A percentile compares a stretch with the other conserved stretches of the same genome.
Conservation (phyloP, 2,329 filamentous ascomycete genomes). For the Penicillium sp. region DNA sequence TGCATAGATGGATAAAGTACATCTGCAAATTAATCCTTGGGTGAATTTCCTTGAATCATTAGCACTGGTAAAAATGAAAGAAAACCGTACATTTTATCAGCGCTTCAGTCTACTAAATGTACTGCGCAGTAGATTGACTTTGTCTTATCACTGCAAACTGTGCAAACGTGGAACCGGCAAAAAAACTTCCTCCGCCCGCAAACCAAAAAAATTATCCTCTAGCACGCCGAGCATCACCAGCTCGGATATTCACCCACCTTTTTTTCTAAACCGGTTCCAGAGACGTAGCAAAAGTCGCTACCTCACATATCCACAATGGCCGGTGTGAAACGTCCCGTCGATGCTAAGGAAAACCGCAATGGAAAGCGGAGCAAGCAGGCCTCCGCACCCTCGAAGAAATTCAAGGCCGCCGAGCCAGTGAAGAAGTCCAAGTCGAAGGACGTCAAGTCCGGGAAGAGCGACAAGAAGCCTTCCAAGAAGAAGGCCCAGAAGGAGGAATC, state of each 20-base stretch:
- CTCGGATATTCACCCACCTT: constrained; percentile 15
- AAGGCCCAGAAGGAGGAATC: constrained; percentile 32
- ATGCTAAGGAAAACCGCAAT: constrained; percentile 39
- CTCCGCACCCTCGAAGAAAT: constrained; percentile 28
- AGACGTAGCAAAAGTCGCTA: constrained; percentile 12
- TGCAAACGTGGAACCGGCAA: constrained; percentile 32
- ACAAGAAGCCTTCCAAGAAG: constrained; percentile 36
- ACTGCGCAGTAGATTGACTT: constrained; percentile 1
- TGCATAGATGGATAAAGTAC: constrained; percentile 4
- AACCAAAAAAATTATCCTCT: constrained; percentile 32
- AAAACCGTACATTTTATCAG: background rate
- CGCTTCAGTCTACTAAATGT: background rate
- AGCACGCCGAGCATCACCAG: constrained; percentile 22
- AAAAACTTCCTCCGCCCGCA: constrained; percentile 34
- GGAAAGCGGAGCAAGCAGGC: constrained; percentile 42
- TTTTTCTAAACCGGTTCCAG: constrained; percentile 4
- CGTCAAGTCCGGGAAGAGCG: constrained; percentile 33
- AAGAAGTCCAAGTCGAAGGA: constrained; percentile 32
- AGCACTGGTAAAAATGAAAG: background rate
- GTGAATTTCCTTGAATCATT: background rate
- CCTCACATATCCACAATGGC: constrained; percentile 32
- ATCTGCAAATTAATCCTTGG: background rate
- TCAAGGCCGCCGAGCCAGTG: constrained; percentile 26
- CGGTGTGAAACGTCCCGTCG: constrained; percentile 43
- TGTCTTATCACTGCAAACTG: constrained; percentile 29